These are phyloP conservation scores for Pythium dissimile DNA, from an alignment of 352 stramenopile genomes.

Conservation along the genomic window DNA sequence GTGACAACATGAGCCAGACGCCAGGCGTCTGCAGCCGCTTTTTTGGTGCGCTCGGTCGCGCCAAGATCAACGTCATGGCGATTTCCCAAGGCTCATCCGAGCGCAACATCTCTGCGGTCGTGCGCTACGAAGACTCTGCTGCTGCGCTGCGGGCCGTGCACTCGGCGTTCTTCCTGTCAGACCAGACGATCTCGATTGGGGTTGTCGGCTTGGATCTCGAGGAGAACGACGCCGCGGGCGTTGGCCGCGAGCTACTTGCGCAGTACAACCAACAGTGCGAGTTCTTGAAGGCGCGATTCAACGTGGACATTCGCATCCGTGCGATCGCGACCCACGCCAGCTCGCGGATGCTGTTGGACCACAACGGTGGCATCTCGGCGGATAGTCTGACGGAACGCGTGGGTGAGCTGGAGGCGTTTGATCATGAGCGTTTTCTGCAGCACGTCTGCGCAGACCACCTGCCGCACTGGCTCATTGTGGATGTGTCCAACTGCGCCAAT, in stretches of 20 bases:
- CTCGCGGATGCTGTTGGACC: constrained; percentile 63
- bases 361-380: constrained; percentile 50
- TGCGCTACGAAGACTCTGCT: constrained; percentile 86
- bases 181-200: constrained; percentile 91
- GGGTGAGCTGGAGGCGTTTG: constrained; percentile 35
- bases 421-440: constrained; percentile 64
- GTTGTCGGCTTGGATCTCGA: constrained; percentile 84
- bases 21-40: constrained; percentile 92
- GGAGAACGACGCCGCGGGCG: constrained; percentile 34
- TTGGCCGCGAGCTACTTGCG: constrained; percentile 86
- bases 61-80: constrained; percentile 94
- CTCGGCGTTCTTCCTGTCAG: constrained; percentile 93
- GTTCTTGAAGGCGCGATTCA: constrained; percentile 79
- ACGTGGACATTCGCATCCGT: constrained; percentile 80
- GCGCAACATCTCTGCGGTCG: constrained; percentile 95
- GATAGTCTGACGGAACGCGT: constrained; percentile 28
- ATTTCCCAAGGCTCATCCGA: constrained; percentile 94
- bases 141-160: constrained; percentile 92
- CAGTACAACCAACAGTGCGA: constrained; percentile 84
- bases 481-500: constrained; percentile 89
- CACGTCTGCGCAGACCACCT: constrained; percentile 87
- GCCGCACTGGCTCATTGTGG: constrained; percentile 92
- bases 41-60: constrained; percentile 90
- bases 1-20: constrained; percentile 93
- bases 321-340: constrained; percentile 66